These are phyloP conservation scores for Volvox carteri DNA, from an alignment of 163 green algal species.

Conservation along the genomic window DNA sequence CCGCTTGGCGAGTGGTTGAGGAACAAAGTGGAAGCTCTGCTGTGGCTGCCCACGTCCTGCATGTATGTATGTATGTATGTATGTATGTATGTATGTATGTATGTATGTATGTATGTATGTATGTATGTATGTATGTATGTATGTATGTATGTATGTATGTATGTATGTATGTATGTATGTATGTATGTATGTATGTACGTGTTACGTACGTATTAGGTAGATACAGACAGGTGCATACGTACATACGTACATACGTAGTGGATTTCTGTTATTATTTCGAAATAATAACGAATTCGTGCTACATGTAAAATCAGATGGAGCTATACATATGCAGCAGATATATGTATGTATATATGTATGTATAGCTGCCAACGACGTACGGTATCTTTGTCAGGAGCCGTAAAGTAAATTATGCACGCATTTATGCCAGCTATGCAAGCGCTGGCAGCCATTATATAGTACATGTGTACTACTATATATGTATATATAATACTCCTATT, in stretches of 20 bases:
- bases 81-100: not conserved
- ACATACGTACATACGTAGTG: not conserved
- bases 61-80: not conserved
- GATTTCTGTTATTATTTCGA: not conserved
- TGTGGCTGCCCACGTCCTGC: constrained; percentile 48
- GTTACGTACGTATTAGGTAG: not conserved
- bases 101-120: not conserved
- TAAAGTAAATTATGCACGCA: not conserved
- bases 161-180: not conserved
- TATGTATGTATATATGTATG: not conserved
- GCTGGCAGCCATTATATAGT: too few species aligned
- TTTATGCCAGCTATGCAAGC: not conserved
- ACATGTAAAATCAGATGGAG: not conserved
- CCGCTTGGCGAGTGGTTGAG: constrained; percentile 46
- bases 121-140: not conserved
- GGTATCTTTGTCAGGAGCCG: not conserved
- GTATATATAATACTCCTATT: too few species aligned
- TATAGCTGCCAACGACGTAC: too few species aligned
- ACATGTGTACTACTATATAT: not conserved
- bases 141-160: not conserved
- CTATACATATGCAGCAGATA: not conserved
- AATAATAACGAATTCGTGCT: not conserved
- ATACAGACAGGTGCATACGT: not conserved
- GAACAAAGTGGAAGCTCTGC: constrained; percentile 47
- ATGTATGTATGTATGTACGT: not conserved